Evolutionary conservation across 1,139 yeast genomes (phyloP).

Genomic region (Debaryomyces psychrophilus): DNA sequence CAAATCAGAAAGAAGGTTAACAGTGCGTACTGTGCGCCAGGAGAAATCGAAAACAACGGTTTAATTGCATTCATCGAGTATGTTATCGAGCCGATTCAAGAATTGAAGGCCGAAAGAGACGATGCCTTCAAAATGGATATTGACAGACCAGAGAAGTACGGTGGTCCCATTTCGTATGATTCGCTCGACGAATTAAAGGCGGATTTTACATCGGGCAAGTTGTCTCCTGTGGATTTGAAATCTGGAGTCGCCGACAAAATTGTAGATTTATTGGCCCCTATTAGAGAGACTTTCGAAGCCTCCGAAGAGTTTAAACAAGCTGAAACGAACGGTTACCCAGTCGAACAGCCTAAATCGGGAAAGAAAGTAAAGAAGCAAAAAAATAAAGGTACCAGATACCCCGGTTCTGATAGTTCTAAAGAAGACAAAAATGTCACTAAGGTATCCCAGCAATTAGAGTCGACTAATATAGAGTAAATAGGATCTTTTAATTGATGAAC

Average conservation of each 20-base stretch:
- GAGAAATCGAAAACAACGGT: conserved; percentile 90
- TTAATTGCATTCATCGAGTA: conserved; percentile 80
- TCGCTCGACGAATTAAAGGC: conserved; percentile 70
- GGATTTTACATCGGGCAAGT: conserved; percentile 70
- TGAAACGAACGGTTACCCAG: conserved; percentile 82
- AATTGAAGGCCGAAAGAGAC: conserved; percentile 59
- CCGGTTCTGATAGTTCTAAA: conserved; percentile 52
- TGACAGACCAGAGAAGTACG: conserved; percentile 94
- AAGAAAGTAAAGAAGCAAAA: conserved; percentile 73
- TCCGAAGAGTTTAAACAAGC: conserved; percentile 76
- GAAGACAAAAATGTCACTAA: conserved; percentile 16
- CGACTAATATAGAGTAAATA: conserved; percentile 22
- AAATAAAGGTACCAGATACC: conserved; percentile 84
- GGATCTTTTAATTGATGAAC: neutral
- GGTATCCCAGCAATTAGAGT: conserved; percentile 19
- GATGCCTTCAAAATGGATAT: conserved; percentile 66
- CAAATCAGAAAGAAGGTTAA: conserved; percentile 85
- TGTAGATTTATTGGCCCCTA: conserved; percentile 78
- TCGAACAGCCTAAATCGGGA: conserved; percentile 60
- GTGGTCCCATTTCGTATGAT: conserved; percentile 81
- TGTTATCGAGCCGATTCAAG: conserved; percentile 86
- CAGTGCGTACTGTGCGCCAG: conserved; percentile 95
- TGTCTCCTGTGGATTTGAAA: conserved; percentile 93
- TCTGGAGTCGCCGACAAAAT: conserved; percentile 87
- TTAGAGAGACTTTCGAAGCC: conserved; percentile 66